A percentile compares a stretch with the other conserved stretches of the same genome.
These are phyloP conservation scores for Fusarium sp. DNA, from an alignment of 2,329 filamentous ascomycete genomes.

Conservation along the genomic window DNA sequence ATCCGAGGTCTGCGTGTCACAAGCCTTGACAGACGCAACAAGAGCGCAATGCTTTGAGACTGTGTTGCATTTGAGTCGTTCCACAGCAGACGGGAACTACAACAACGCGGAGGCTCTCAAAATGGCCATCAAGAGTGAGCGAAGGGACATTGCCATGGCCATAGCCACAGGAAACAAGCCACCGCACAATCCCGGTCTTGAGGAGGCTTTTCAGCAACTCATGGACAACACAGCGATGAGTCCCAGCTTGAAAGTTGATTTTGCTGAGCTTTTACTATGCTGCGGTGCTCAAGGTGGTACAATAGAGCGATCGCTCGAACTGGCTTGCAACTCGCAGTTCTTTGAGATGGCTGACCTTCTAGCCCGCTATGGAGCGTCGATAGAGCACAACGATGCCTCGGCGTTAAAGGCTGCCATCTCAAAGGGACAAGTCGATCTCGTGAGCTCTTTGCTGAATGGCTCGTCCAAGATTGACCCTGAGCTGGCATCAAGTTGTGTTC, in stretches of 20 bases:
- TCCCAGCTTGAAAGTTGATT: conserved; percentile 59
- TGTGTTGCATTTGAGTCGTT: conserved; percentile 60
- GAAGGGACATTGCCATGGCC: conserved; percentile 64
- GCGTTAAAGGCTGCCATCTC: conserved; percentile 60
- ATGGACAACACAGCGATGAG: conserved; percentile 57
- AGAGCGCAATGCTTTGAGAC: conserved; percentile 60
- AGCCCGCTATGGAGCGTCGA: conserved; percentile 61
- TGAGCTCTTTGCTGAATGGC: conserved; percentile 57
- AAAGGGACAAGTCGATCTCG: conserved; percentile 56
- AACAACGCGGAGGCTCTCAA: conserved; percentile 63
- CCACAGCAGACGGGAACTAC: conserved; percentile 62
- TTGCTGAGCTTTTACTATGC: conserved; percentile 66
- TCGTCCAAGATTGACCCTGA: conserved; percentile 54
- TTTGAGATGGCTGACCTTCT: conserved; percentile 65
- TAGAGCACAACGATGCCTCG: conserved; percentile 62
- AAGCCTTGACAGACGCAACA: conserved; percentile 62
- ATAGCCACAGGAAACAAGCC: conserved; percentile 63
- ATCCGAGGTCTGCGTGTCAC: conserved; percentile 54
- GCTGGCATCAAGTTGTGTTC: conserved; percentile 61
- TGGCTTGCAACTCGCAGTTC: conserved; percentile 60
- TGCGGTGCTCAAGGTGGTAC: conserved; percentile 64
- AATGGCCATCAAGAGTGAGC: conserved; percentile 57
- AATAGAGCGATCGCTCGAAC: conserved; percentile 58
- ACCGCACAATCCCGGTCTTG: conserved; percentile 58
- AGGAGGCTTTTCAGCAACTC: conserved; percentile 60